These are phyloP conservation scores for Sorghum bicolor DNA, from an alignment of 176 grass and related monocot species.

Conservation along the genomic window Sorghum_bicolor_NCBIv3 NC_012872.2:63629501-63630000, in stretches of 20 bases:
- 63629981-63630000: neutral
- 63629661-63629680: neutral
- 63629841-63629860: conserved; percentile 39
- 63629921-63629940: conserved; percentile 7
- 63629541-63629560: neutral
- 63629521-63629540: neutral
- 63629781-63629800: neutral
- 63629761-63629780: neutral
- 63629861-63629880: conserved; percentile 51
- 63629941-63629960: neutral
- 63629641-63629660: neutral
- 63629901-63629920: conserved; percentile 1
- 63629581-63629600: neutral
- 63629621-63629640: neutral
- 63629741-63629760: conserved; percentile 40
- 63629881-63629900: conserved; percentile 10
- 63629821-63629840: conserved; percentile 38
- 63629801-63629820: neutral
- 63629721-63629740: neutral
- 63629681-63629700: neutral
- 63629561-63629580: neutral
- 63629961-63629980: neutral
- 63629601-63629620: neutral
- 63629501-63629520: neutral
- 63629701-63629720: neutral